Percentiles rank a stretch among this genome's conserved stretches.
phyloP scores from a whole-genome alignment of 2,329 filamentous ascomycete species.

The Phialophora macrospora region DNA sequence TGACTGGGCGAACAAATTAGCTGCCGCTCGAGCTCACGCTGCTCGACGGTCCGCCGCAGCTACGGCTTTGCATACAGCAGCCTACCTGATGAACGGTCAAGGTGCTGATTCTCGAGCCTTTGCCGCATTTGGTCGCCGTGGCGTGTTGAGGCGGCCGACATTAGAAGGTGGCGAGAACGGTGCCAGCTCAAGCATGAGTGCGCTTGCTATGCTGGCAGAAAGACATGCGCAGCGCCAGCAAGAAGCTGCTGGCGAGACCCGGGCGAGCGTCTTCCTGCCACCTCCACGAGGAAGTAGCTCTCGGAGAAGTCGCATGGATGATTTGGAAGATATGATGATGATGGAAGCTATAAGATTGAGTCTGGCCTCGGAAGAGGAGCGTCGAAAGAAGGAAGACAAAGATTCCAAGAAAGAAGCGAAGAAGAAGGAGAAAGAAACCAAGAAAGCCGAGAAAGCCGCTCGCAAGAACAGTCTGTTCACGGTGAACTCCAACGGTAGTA shows the following conservation, averaged over 20 bases:
- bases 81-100: constrained; percentile 72
- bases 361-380: constrained; percentile 88
- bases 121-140: constrained; percentile 63
- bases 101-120: constrained; percentile 57
- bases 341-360: constrained; percentile 93
- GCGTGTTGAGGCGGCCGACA: constrained; percentile 52
- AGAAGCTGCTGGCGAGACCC: constrained; percentile 45
- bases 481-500: constrained; percentile 62
- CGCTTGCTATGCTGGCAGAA: constrained; percentile 55
- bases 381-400: constrained; percentile 83
- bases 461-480: constrained; percentile 65
- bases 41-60: constrained; percentile 87
- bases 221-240: constrained; percentile 46
- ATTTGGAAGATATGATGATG: constrained; percentile 98
- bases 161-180: constrained; percentile 44
- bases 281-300: constrained; percentile 57
- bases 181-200: constrained; percentile 47
- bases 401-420: constrained; percentile 81
- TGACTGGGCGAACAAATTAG: constrained; percentile 90
- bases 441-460: constrained; percentile 70
- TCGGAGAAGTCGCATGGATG: constrained; percentile 72
- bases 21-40: constrained; percentile 81
- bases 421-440: constrained; percentile 81
- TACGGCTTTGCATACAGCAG: constrained; percentile 91
- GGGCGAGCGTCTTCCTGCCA: constrained; percentile 43